Evolutionary conservation across 208 protist species (phyloP).

Genomic region (Wallacemonas collosoma): DNA sequence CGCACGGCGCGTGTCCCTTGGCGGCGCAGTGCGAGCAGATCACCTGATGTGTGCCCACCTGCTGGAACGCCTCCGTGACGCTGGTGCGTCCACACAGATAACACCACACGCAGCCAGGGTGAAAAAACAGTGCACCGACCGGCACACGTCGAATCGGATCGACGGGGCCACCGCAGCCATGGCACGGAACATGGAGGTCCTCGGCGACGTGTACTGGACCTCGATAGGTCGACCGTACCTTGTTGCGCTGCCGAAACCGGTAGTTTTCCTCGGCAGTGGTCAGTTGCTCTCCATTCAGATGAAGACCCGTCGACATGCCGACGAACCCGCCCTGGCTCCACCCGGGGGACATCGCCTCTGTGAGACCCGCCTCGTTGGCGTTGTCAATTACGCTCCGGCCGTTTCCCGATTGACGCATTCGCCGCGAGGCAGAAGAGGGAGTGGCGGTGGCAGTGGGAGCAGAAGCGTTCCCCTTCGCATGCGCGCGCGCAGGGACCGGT

Average conservation of each 20-base stretch:
- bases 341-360: slow-evolving; percentile 10
- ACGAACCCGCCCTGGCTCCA: slow-evolving; percentile 5
- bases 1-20: slow-evolving; percentile 40
- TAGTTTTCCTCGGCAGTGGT: slow-evolving; percentile 62
- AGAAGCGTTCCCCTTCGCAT: too few relatives aligned
- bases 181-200: slow-evolving; percentile 68
- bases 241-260: slow-evolving; percentile 48
- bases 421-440: too few relatives aligned
- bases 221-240: slow-evolving; percentile 43
- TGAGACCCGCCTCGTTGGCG: slow-evolving; percentile 7
- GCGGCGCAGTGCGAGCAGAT: slow-evolving; percentile 42
- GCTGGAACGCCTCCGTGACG: slow-evolving; percentile 53
- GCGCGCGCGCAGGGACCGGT: too few relatives aligned
- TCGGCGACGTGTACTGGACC: slow-evolving; percentile 78
- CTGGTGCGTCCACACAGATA: slow-evolving; percentile 51
- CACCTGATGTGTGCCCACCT: slow-evolving; percentile 33
- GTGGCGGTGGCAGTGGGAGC: too few relatives aligned
- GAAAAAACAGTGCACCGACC: slow-evolving; percentile 74
- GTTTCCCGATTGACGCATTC: background rate
- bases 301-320: slow-evolving; percentile 26
- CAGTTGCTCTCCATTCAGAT: slow-evolving; percentile 48
- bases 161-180: slow-evolving; percentile 60
- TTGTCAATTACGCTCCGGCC: background rate
- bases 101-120: slow-evolving; percentile 67
- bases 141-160: slow-evolving; percentile 79